phyloP scores from a whole-genome alignment of 2,329 filamentous ascomycete species.

The Colletotrichum chrysophilum region DNA sequence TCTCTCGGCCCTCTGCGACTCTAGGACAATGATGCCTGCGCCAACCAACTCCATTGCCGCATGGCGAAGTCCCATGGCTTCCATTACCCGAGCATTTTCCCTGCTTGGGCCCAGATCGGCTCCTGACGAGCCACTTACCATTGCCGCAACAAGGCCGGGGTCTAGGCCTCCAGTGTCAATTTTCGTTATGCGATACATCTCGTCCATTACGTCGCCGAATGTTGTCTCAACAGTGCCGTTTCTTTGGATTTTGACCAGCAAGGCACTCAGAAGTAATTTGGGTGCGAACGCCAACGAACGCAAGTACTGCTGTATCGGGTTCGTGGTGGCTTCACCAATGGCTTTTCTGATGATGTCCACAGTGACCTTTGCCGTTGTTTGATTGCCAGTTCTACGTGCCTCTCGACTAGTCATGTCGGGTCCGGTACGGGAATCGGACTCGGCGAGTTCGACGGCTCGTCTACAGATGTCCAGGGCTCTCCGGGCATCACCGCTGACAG shows the following conservation, averaged over 20 bases:
- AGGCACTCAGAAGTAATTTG: constrained; percentile 84
- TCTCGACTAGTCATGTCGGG: constrained; percentile 37
- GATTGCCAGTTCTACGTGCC: constrained; percentile 17
- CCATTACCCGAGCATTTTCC: not conserved
- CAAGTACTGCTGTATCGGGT: constrained; percentile 88
- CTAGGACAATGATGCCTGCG: constrained; percentile 85
- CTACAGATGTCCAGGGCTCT: constrained; percentile 94
- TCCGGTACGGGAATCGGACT: constrained; percentile 65
- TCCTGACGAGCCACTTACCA: constrained; percentile 8
- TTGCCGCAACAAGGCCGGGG: not conserved
- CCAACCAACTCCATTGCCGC: constrained; percentile 86
- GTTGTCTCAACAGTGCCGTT: constrained; percentile 88
- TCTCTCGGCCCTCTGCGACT: constrained; percentile 80
- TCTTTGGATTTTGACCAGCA: constrained; percentile 79
- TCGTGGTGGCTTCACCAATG: constrained; percentile 93
- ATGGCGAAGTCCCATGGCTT: constrained; percentile 54
- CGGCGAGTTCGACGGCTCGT: constrained; percentile 92
- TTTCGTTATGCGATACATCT: constrained; percentile 73
- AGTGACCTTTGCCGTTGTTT: constrained; percentile 69
- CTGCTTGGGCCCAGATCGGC: not conserved
- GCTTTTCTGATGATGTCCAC: constrained; percentile 88
- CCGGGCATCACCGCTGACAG: constrained; percentile 92
- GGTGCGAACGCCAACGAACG: constrained; percentile 80
- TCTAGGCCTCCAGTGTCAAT: constrained; percentile 23
- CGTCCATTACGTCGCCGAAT: constrained; percentile 87